Evolutionary conservation across 2,329 filamentous ascomycete species (phyloP).

Genomic region (Alternaria incomplexa): DNA sequence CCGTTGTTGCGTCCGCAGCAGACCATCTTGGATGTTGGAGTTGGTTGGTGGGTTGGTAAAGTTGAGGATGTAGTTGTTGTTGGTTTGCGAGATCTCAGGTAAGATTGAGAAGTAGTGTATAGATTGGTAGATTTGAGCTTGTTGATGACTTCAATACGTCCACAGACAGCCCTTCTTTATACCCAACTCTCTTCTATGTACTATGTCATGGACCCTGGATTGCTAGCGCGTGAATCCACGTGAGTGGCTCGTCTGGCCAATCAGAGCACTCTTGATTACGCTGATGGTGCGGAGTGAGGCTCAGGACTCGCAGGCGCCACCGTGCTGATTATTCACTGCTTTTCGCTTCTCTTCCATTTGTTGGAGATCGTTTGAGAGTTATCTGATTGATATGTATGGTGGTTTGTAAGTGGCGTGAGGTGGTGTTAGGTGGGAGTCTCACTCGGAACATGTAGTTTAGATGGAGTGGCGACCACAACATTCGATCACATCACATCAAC

Average conservation of each 20-base stretch:
- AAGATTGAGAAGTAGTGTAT: background rate
- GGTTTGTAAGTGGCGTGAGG: background rate
- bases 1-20: conserved; percentile 66
- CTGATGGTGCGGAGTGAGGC: conserved; percentile 17
- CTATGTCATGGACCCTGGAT: conserved; percentile 25
- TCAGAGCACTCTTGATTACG: conserved; percentile 41
- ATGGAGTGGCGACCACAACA: background rate
- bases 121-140: background rate
- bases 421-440: background rate
- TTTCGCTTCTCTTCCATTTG: conserved; percentile 29
- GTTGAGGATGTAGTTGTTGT: background rate
- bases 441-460: background rate
- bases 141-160: background rate
- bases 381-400: conserved; percentile 18
- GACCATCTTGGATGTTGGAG: conserved; percentile 47
- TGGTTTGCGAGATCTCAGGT: background rate
- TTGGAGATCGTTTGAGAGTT: conserved; percentile 8
- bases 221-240: conserved; percentile 21
- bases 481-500: background rate
- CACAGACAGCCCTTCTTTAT: conserved; percentile 27
- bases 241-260: conserved; percentile 30
- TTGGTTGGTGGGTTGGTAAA: background rate
- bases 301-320: conserved; percentile 24
- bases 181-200: conserved; percentile 15
- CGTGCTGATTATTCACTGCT: conserved; percentile 27